Evolutionary conservation across 2,329 filamentous ascomycete species (phyloP).

Genomic region (Plectosphaerella cucumerina): DNA sequence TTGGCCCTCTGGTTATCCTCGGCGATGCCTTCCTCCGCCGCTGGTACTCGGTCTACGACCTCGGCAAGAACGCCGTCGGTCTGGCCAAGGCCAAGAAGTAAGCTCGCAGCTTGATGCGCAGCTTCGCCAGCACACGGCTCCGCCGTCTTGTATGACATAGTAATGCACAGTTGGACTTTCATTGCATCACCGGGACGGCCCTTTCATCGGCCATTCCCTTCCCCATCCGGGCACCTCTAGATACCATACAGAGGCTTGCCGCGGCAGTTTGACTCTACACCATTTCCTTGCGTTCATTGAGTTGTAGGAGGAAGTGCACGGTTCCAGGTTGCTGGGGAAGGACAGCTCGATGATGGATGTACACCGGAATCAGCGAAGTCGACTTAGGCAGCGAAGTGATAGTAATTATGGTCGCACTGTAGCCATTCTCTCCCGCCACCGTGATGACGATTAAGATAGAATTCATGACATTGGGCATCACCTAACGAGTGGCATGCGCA

Average conservation of each 20-base stretch:
- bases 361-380: not conserved
- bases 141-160: not conserved
- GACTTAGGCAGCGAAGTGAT: not conserved
- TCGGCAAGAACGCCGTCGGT: slow-evolving; percentile 83
- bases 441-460: too few species aligned
- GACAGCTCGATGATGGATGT: too few species aligned
- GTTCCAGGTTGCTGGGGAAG: too few species aligned
- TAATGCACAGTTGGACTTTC: not conserved
- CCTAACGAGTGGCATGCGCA: too few species aligned
- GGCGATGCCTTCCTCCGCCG: slow-evolving; percentile 81
- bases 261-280: too few species aligned
- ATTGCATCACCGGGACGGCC: not conserved
- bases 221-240: not conserved
- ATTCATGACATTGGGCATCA: too few species aligned
- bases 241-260: too few species aligned
- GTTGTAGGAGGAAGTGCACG: too few species aligned
- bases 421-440: too few species aligned
- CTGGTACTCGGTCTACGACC: slow-evolving; percentile 95
- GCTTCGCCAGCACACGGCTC: not conserved
- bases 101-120: not conserved
- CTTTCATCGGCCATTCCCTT: not conserved
- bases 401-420: too few species aligned
- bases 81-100: slow-evolving; percentile 74
- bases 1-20: slow-evolving; percentile 89
- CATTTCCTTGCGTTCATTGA: too few species aligned